Evolutionary conservation across 306 rosid genomes (phyloP).

Genomic region (cucumber (Cucumis sativus)): Cucumber_9930_V3 NC_026660.2:19708001-19708500

Average conservation of each 20-base stretch:
- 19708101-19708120: neutral
- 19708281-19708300: neutral
- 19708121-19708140: neutral
- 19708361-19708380: neutral
- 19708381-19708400: slow-evolving; percentile 68
- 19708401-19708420: slow-evolving; percentile 65
- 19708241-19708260: neutral
- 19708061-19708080: neutral
- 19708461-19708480: slow-evolving; percentile 79
- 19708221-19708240: neutral
- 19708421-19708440: slow-evolving; percentile 56
- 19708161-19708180: neutral
- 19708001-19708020: no score
- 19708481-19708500: slow-evolving; percentile 85
- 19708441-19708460: slow-evolving; percentile 43
- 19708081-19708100: neutral
- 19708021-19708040: neutral
- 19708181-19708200: neutral
- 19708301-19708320: neutral
- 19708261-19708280: neutral
- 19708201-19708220: neutral
- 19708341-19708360: neutral
- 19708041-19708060: neutral
- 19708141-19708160: neutral
- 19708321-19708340: neutral